These are phyloP conservation scores for Abortiporus biennis DNA, from an alignment of 1,284 basidiomycete species.

Conservation along the genomic window DNA sequence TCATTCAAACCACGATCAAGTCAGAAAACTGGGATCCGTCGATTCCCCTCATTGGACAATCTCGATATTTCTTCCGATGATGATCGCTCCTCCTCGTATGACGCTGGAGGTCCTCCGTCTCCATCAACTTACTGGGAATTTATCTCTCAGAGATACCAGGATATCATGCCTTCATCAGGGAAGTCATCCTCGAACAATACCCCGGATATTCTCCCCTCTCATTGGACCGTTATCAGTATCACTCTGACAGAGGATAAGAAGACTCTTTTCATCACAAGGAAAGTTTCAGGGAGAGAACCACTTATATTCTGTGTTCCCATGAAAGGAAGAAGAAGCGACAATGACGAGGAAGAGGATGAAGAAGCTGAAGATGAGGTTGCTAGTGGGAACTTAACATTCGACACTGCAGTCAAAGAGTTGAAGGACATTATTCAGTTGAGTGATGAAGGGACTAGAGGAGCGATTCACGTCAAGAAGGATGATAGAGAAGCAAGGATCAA, in stretches of 20 bases:
- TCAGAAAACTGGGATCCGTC: too few species aligned
- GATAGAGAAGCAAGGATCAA: conserved; percentile 57
- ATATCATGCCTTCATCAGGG: conserved; percentile 33
- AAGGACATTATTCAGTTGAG: conserved; percentile 73
- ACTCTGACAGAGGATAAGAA: conserved; percentile 78
- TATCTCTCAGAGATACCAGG: conserved; percentile 48
- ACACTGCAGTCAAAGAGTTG: conserved; percentile 71
- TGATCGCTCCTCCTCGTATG: too few species aligned
- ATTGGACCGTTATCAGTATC: conserved; percentile 87
- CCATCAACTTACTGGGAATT: conserved; percentile 57
- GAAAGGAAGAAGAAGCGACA: conserved; percentile 74
- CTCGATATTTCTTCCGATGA: conserved; percentile 26
- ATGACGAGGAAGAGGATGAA: conserved; percentile 55
- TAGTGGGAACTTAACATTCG: conserved; percentile 56
- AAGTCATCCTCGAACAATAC: conserved; percentile 30
- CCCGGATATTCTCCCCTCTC: conserved; percentile 51
- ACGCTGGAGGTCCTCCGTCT: conserved; percentile 24
- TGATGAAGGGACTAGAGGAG: conserved; percentile 72
- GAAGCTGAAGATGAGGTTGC: background rate
- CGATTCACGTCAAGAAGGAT: conserved; percentile 61
- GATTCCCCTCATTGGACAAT: conserved; percentile 12
- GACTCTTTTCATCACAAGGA: conserved; percentile 81
- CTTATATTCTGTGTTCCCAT: conserved; percentile 88
- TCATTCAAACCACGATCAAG: background rate
- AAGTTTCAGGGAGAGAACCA: conserved; percentile 57